Conservation (phyloP, 73 alveolate species). For the Paramecium octaurelia region DNA sequence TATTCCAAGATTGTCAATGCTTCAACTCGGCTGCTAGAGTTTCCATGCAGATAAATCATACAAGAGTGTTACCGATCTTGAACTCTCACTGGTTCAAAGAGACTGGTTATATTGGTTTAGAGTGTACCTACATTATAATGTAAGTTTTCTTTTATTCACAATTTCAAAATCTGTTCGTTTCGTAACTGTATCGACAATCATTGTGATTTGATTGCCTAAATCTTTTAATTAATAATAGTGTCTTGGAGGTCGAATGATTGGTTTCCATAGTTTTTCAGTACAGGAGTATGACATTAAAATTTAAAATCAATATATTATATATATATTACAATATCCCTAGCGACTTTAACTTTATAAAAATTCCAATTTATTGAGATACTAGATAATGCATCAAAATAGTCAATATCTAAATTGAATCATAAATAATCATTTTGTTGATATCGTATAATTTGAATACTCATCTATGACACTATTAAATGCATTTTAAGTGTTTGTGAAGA, state of each 20-base stretch:
- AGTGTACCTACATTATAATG: constrained; percentile 34
- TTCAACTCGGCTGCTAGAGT: constrained; percentile 68
- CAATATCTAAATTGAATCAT: not conserved
- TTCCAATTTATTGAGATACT: not conserved
- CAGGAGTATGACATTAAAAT: not conserved
- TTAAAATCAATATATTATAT: not conserved
- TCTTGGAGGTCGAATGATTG: constrained; percentile 59
- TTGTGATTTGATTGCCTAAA: not conserved
- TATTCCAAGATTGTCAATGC: constrained; percentile 62
- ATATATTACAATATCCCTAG: not conserved
- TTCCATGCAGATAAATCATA: constrained; percentile 84
- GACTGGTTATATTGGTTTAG: not conserved
- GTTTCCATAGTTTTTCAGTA: constrained; percentile 43
- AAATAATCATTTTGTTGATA: not conserved
- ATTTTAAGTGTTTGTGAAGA: not conserved
- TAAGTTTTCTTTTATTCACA: constrained; percentile 15
- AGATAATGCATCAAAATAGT: not conserved
- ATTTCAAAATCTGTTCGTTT: constrained; percentile 42
- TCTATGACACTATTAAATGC: not conserved
- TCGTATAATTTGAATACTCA: not conserved
- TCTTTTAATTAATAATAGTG: constrained; percentile 36
- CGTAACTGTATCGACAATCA: not conserved
- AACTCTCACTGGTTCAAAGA: constrained; percentile 45
- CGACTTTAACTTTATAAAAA: not conserved
- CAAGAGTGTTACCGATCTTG: constrained; percentile 62